Evolutionary conservation across 805 yeast genomes (phyloP).

Genomic region (Ogataea wickerhamii): DNA sequence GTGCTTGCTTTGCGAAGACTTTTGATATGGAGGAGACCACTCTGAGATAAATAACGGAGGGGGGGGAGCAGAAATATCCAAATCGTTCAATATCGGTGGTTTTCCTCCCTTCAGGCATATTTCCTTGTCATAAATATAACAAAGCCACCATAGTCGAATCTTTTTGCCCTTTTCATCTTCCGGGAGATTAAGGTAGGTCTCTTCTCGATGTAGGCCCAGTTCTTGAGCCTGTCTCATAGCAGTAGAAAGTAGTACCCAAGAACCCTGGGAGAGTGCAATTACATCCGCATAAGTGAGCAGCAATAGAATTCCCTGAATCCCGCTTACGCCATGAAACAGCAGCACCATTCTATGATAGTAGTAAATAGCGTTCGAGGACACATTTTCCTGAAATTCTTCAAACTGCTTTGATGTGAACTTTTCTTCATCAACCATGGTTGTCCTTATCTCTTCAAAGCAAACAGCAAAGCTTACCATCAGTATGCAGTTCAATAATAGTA

Average conservation of each 20-base stretch:
- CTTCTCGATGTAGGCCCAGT: slow-evolving; percentile 53
- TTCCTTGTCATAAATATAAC: slow-evolving; percentile 46
- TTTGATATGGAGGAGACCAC: slow-evolving; percentile 19
- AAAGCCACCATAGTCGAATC: slow-evolving; percentile 46
- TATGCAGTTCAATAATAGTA: slow-evolving; percentile 30
- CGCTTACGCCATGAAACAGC: slow-evolving; percentile 47
- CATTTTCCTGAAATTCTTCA: slow-evolving; percentile 27
- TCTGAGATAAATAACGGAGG: slow-evolving; percentile 20
- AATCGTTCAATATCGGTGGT: slow-evolving; percentile 42
- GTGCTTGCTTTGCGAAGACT: slow-evolving; percentile 9
- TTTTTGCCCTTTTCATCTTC: slow-evolving; percentile 37
- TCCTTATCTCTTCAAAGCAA: slow-evolving; percentile 8
- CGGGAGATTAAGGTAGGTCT: slow-evolving; percentile 36
- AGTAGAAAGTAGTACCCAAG: slow-evolving; percentile 39
- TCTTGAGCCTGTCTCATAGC: slow-evolving; percentile 55
- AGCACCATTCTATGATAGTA: slow-evolving; percentile 51
- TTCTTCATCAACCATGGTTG: slow-evolving; percentile 3
- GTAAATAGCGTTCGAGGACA: slow-evolving; percentile 41
- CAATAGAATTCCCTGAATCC: slow-evolving; percentile 51
- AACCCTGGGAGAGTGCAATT: slow-evolving; percentile 35
- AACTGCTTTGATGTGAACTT: slow-evolving; percentile 19
- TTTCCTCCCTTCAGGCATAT: slow-evolving; percentile 44
- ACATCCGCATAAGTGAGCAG: slow-evolving; percentile 39
- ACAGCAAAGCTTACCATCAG: slow-evolving; percentile 20
- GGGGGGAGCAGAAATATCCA: slow-evolving; percentile 37